Evolutionary conservation across 805 yeast genomes (phyloP).

Genomic region (Saturnispora galanensis): DNA sequence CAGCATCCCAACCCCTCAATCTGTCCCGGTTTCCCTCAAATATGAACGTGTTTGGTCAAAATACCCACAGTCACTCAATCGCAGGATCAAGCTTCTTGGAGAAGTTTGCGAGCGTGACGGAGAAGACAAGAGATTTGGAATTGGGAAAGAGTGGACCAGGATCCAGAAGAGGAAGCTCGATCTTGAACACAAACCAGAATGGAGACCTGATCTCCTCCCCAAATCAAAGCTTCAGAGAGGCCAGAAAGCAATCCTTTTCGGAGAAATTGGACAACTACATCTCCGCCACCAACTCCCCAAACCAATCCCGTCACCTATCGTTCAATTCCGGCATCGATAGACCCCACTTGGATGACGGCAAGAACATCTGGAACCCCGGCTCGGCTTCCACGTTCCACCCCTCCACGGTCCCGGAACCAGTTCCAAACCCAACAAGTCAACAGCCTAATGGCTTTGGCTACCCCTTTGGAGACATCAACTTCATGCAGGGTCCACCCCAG

Average conservation of each 20-base stretch:
- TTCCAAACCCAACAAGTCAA: constrained; percentile 5
- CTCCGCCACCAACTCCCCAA: constrained; percentile 22
- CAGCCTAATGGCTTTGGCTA: not conserved
- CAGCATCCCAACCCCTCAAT: constrained; percentile 13
- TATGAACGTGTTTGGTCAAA: constrained; percentile 38
- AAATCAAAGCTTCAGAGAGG: constrained; percentile 23
- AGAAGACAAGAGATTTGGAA: constrained; percentile 60
- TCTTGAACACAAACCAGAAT: too few relatives aligned
- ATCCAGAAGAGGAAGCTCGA: constrained; percentile 42
- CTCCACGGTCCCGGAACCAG: constrained; percentile 7
- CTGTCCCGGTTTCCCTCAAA: constrained; percentile 28
- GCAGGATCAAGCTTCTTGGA: constrained; percentile 42
- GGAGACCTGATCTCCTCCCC: constrained; percentile 20
- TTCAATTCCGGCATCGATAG: constrained; percentile 25
- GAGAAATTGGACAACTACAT: constrained; percentile 55
- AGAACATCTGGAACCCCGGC: constrained; percentile 58
- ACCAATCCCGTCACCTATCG: constrained; percentile 22
- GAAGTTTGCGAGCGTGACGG: constrained; percentile 56
- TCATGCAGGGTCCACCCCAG: constrained; percentile 13
- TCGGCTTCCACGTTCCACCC: constrained; percentile 54
- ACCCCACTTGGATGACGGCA: constrained; percentile 21
- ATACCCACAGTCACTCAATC: constrained; percentile 7
- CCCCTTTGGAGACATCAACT: constrained; percentile 9
- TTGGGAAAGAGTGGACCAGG: constrained; percentile 5
- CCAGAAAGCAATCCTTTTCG: constrained; percentile 40